These are phyloP conservation scores for Aureobasidium sp. DNA, from an alignment of 2,329 filamentous ascomycete genomes.

Conservation along the genomic window DNA sequence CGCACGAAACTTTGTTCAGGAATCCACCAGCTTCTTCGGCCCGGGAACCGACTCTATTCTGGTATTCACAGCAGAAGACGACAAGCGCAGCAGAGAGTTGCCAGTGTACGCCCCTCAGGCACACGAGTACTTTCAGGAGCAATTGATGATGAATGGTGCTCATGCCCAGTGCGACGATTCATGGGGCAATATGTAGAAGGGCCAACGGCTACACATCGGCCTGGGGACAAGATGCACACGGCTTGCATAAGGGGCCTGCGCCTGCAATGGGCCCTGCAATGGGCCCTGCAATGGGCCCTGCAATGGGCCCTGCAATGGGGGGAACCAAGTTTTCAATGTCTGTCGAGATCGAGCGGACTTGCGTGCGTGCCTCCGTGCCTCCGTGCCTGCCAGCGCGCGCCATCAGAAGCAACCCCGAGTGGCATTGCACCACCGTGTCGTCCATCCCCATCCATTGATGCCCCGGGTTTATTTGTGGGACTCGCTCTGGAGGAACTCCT, in stretches of 20 bases:
- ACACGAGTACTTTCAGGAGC: background rate
- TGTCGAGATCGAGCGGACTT: background rate
- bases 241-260: conserved; percentile 6
- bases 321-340: background rate
- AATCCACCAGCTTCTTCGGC: background rate
- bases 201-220: background rate
- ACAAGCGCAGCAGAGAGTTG: background rate
- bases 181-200: background rate
- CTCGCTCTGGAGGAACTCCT: background rate
- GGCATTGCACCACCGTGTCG: background rate
- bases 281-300: no score
- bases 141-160: background rate
- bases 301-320: no score
- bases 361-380: background rate
- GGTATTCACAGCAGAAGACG: background rate
- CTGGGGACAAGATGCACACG: background rate
- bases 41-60: background rate
- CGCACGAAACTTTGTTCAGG: background rate
- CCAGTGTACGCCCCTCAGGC: background rate
- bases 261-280: background rate
- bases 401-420: background rate
- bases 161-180: background rate
- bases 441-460: background rate
- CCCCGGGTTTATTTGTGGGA: background rate
- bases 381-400: background rate